phyloP scores from a whole-genome alignment of 495 filamentous ascomycete species.

The Xylaria scruposa region DNA sequence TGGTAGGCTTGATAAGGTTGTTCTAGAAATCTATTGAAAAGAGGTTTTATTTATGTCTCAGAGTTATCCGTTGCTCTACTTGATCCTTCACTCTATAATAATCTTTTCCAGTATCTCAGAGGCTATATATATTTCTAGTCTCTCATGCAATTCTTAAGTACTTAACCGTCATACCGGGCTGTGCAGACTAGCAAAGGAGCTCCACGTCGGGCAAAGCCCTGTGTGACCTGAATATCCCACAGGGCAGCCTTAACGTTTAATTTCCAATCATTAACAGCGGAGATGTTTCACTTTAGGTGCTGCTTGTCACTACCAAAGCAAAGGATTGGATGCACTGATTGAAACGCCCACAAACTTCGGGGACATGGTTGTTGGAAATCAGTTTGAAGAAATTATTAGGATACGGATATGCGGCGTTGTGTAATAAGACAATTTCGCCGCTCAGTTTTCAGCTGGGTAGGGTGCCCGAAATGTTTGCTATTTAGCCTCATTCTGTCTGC shows the following conservation, averaged over 20 bases:
- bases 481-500: background rate
- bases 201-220: background rate
- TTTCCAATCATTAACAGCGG: background rate
- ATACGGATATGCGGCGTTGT: background rate
- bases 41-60: background rate
- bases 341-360: background rate
- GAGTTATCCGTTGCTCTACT: background rate
- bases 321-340: background rate
- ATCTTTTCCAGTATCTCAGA: too few species aligned
- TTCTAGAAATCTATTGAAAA: background rate
- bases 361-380: background rate
- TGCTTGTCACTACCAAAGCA: background rate
- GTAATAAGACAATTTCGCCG: background rate
- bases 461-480: background rate
- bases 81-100: background rate
- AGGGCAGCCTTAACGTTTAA: background rate
- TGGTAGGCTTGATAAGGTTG: background rate
- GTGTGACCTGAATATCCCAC: background rate
- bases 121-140: background rate
- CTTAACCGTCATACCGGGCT: background rate
- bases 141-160: background rate
- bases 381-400: background rate
- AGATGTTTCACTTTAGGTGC: background rate
- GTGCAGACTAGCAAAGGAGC: background rate
- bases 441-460: background rate